Conservation (phyloP, 2,329 filamentous ascomycete genomes). For the Xylaria sp. region DNA sequence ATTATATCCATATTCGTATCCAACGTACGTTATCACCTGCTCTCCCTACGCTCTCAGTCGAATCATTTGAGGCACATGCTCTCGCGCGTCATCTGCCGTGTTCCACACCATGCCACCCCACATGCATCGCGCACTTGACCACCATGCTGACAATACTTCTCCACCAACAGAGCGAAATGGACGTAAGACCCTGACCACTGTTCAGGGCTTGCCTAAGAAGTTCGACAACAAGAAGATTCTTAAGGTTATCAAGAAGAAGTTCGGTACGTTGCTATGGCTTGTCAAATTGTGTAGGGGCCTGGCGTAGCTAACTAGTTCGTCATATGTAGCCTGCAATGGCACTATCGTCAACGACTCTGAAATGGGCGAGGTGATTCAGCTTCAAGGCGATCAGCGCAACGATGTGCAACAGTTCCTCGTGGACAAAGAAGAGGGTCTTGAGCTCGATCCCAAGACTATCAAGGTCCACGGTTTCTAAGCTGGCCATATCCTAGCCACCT, state of each 20-base stretch:
- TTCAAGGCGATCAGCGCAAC: constrained; percentile 99
- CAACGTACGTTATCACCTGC: constrained; percentile 79
- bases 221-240: constrained; percentile 99
- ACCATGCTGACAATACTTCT: constrained; percentile 54
- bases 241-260: constrained; percentile 99
- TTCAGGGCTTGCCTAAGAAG: constrained; percentile 98
- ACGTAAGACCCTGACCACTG: constrained; percentile 99
- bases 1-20: constrained; percentile 99
- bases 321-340: constrained; percentile 91
- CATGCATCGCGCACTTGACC: constrained; percentile 17
- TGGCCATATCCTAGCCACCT: constrained; percentile 50
- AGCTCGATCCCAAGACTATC: constrained; percentile 95
- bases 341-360: constrained; percentile 95
- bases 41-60: background rate
- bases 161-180: constrained; percentile 92
- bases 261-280: constrained; percentile 64
- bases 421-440: constrained; percentile 94
- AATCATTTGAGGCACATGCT: constrained; percentile 11
- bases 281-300: background rate
- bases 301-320: constrained; percentile 21
- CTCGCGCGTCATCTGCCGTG: constrained; percentile 19
- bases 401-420: constrained; percentile 97
- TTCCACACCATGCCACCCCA: constrained; percentile 27
- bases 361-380: constrained; percentile 99
- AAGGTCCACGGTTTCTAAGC: constrained; percentile 79